Evolutionary conservation across 1,284 basidiomycete species (phyloP).

Genomic region (Boletus hoseneyae): DNA sequence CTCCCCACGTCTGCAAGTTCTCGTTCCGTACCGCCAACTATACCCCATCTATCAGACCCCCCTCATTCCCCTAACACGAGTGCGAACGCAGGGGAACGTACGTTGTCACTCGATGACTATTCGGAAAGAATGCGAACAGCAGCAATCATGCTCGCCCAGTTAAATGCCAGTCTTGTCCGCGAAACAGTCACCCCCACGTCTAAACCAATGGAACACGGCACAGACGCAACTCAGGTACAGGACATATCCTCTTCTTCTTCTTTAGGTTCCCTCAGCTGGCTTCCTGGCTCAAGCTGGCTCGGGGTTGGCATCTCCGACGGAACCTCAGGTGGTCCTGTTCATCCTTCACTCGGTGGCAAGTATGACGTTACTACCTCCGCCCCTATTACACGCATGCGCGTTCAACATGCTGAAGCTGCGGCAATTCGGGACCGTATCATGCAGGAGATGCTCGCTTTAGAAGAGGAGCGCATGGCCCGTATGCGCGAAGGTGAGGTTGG

Average conservation of each 20-base stretch:
- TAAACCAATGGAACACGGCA: constrained; percentile 33
- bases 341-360: constrained; percentile 32
- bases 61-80: constrained; percentile 2
- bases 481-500: constrained; percentile 76
- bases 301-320: constrained; percentile 31
- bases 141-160: constrained; percentile 96
- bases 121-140: constrained; percentile 98
- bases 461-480: constrained; percentile 94
- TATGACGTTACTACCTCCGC: constrained; percentile 24
- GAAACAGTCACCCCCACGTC: constrained; percentile 42
- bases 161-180: constrained; percentile 79
- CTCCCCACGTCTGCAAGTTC: constrained; percentile 13
- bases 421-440: constrained; percentile 95
- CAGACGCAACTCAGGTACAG: constrained; percentile 5
- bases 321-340: constrained; percentile 25
- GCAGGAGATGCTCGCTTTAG: constrained; percentile 96
- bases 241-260: constrained; percentile 27
- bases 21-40: constrained; percentile 8
- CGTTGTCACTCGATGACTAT: constrained; percentile 85
- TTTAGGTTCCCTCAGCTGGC: constrained; percentile 51
- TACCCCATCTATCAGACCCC: constrained; percentile 9
- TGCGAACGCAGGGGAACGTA: constrained; percentile 14
- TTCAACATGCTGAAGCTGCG: constrained; percentile 79
- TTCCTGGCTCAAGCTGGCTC: constrained; percentile 65
- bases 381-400: constrained; percentile 50